Evolutionary conservation across 2,329 filamentous ascomycete genomes (phyloP).

Genomic region (Beauveria pseudobassiana): DNA sequence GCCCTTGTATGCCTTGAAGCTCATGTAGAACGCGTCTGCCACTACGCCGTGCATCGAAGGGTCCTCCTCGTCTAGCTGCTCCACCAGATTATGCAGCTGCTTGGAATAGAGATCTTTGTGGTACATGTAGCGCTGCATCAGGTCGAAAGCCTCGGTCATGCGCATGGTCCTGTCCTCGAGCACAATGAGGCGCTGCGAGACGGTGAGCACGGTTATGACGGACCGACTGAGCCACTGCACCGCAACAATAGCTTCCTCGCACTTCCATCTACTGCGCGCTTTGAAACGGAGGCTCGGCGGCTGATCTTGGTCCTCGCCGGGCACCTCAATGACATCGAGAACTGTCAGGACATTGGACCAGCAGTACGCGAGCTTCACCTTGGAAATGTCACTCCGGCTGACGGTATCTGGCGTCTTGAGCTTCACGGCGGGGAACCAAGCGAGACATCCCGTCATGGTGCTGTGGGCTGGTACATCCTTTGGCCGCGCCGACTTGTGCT

Average conservation of each 20-base stretch:
- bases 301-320: slow-evolving; percentile 63
- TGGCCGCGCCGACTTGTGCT: slow-evolving; percentile 85
- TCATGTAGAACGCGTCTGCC: slow-evolving; percentile 97
- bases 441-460: slow-evolving; percentile 85
- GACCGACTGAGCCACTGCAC: slow-evolving; percentile 96
- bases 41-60: slow-evolving; percentile 89
- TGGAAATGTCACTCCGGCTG: slow-evolving; percentile 62
- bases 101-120: slow-evolving; percentile 84
- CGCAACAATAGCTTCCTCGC: slow-evolving; percentile 90
- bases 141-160: slow-evolving; percentile 89
- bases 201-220: slow-evolving; percentile 83
- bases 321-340: slow-evolving; percentile 73
- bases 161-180: slow-evolving; percentile 83
- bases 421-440: slow-evolving; percentile 95
- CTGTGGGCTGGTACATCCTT: slow-evolving; percentile 88
- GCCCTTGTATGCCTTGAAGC: slow-evolving; percentile 91
- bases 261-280: slow-evolving; percentile 81
- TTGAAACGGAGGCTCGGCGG: slow-evolving; percentile 72
- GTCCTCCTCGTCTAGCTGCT: slow-evolving; percentile 82
- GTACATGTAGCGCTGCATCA: slow-evolving; percentile 87
- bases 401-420: slow-evolving; percentile 68
- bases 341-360: slow-evolving; percentile 98
- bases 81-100: slow-evolving; percentile 77
- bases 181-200: slow-evolving; percentile 87
- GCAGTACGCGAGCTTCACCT: slow-evolving; percentile 88